Conservation (phyloP, 805 yeast genomes). For the Candida adriatica region DNA sequence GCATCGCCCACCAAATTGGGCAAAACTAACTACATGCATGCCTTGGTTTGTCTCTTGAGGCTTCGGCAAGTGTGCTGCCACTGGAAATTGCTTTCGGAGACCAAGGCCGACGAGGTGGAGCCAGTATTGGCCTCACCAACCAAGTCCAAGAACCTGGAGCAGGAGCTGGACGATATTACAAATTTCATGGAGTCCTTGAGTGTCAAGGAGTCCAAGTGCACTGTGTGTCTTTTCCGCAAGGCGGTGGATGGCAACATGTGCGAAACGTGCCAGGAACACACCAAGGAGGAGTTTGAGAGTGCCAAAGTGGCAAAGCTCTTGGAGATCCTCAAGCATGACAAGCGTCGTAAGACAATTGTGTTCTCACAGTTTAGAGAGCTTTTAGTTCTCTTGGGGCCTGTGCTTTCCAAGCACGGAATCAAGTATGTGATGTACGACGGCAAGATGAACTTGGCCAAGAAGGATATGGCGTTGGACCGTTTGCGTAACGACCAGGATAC, state of each 20-base stretch:
- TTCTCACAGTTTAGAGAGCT: conserved; percentile 37
- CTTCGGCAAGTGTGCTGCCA: conserved; percentile 33
- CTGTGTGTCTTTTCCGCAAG: conserved; percentile 15
- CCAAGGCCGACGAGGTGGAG: conserved; percentile 11
- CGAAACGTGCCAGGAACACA: too few relatives aligned
- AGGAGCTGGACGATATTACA: conserved; percentile 18
- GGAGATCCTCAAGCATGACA: conserved; percentile 27
- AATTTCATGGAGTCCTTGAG: conserved; percentile 18
- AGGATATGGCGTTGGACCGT: conserved; percentile 25
- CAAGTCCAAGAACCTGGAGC: too few relatives aligned
- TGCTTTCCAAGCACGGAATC: conserved; percentile 26
- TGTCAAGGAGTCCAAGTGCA: conserved; percentile 21
- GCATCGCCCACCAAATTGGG: conserved; percentile 12
- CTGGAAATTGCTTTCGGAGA: conserved; percentile 20
- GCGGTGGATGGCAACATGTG: conserved; percentile 10
- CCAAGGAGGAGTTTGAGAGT: conserved; percentile 15
- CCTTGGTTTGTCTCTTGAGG: conserved; percentile 27
- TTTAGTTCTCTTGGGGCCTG: conserved; percentile 25
- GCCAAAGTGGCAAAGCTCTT: conserved; percentile 31
- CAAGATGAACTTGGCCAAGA: conserved; percentile 22
- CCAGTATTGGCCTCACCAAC: too few relatives aligned
- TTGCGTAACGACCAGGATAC: conserved; percentile 25
- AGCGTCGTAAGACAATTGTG: conserved; percentile 34
- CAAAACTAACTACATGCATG: conserved; percentile 19
- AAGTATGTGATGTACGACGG: conserved; percentile 32